Base-by-base conservation (phyloP, 495 filamentous ascomycete genomes). In the Penicillium angulare region DNA sequence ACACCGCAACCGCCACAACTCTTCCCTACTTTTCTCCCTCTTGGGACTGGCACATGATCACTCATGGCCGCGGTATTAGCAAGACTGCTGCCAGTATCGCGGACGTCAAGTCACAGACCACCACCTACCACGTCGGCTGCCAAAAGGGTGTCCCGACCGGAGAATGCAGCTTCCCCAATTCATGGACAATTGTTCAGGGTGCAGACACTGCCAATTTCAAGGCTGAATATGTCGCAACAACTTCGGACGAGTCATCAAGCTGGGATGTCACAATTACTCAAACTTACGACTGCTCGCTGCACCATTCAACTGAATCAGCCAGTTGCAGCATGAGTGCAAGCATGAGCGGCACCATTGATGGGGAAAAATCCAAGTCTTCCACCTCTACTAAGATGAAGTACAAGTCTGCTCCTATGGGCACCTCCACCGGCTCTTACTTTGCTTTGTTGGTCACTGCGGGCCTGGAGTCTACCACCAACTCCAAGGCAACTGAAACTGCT, bases 51-150 rank as follows among this genome's bases (percentile, higher is more conserved):
- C 18, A 12, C 10, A 12, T 46, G 0, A 34, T 46, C 16, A 3
- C 38, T 7, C 23, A 43, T 16, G 53, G 53, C 36, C 8, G 27
- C 13, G 53, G 38, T 15, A 47, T 35, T 41, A 49, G 33, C 31
- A 61, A 54, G 40, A 57, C 50, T 1, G 58, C 58, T 20, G 58
- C 58, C 50, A 61, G 58, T 10, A 5, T 58, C 10, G 55, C 38
- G 8, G 40, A 9, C 12, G 32, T 57, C 41, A 58, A 61, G 5
- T 20, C 46, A 8, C 7, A 41, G 2, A 42, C 47, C n/a, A 31
- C 58, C n/a, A 61, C 55, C 16, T 61, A 61, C 47, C 55, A 58
- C 15, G 55, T 61, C 20, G 43, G 47, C 32, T 61, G 58, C 33
- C 5, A 51, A 6, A 44, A 47, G 12, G 50, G 43, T 35, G 58